A percentile compares a stretch with the other conserved stretches of the same genome.
Conservation (phyloP, 495 filamentous ascomycete genomes). For the Pyrenula massariospora region DNA sequence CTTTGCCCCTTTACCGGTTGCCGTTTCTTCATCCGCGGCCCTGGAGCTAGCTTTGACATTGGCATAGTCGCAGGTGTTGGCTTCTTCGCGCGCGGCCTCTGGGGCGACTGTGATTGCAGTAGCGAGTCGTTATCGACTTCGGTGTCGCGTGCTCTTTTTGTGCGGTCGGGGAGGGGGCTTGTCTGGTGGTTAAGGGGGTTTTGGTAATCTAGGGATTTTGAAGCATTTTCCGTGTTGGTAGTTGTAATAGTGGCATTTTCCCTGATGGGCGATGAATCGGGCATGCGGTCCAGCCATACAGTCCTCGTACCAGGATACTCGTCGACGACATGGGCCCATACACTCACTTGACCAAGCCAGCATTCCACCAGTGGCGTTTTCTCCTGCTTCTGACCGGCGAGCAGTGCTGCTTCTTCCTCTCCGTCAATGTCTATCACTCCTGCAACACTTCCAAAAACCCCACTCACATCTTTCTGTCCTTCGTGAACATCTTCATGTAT, state of each 20-base stretch:
- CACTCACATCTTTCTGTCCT: not conserved
- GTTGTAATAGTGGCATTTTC: not conserved
- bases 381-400: not conserved
- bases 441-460: not conserved
- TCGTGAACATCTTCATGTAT: not conserved
- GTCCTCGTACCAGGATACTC: not conserved
- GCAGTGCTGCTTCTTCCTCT: not conserved
- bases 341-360: not conserved
- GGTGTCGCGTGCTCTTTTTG: not conserved
- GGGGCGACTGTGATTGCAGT: slow-evolving; percentile 1
- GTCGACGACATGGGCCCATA: not conserved
- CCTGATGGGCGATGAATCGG: not conserved
- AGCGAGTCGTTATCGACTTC: not conserved
- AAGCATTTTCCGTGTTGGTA: not conserved
- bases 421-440: not conserved
- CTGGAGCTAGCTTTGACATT: slow-evolving; percentile 19
- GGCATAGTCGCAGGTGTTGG: slow-evolving; percentile 19
- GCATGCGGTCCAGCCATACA: not conserved
- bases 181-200: no score
- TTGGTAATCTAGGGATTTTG: not conserved
- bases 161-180: not conserved
- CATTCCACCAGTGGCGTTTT: not conserved
- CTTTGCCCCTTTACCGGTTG: slow-evolving; percentile 4
- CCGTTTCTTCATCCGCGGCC: slow-evolving; percentile 45
- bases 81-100: slow-evolving; percentile 25